Base-by-base conservation (phyloP, 1,284 basidiomycete species). In the Trichosporon asahii region DNA sequence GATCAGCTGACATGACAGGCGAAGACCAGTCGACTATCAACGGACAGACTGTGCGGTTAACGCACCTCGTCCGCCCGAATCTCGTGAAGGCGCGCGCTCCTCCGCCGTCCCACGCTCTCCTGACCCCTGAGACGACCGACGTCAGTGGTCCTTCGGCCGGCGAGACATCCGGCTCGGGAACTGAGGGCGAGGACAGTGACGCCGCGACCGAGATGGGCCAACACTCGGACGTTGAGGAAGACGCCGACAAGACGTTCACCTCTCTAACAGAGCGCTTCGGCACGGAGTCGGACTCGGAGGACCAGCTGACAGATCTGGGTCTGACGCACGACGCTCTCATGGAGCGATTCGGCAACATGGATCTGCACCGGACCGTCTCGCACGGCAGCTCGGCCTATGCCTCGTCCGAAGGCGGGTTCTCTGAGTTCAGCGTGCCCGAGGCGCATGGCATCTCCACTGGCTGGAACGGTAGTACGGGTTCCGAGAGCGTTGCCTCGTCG, bases 121-220 rank as follows among this genome's bases (percentile, higher is more conserved):
- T 76, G 11, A 84, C 83, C 0, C 83, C 83, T 14, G 83, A 83
- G 31, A 82, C 77, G 6, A 76, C 73, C 6, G 81, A 82, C 40
- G 49, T 76, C 9, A 79, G 78, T 2, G 76, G 71, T 21, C 74
- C 73, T 5, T 80, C 79, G 5, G 66, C 70, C 25, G 73, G 73
- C 18, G 75, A 76, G 57, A 61, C 57, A 1, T 31, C 27, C 18
- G 15, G 29, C 23, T 69, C 73, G 27, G 67, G 60, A 7, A 69
- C 70, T 1, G 72, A 72, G 25, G 71, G 15, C 69, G 71, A n/a
- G n/a, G 49, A 27, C 57, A 67, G 63, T 27, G 68, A 68, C 37
- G 64, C 65, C 11, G 71, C 53, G 15, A 71, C 75, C 3, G 73
- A 77, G 53, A 66, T 66, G 12, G 76, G 74, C 29, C 40, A 73